Percentiles rank a stretch among this genome's conserved stretches.
These are phyloP conservation scores for Trichaptum fuscoviolaceum DNA, from an alignment of 768 basidiomycete genomes.

Conservation along the genomic window DNA sequence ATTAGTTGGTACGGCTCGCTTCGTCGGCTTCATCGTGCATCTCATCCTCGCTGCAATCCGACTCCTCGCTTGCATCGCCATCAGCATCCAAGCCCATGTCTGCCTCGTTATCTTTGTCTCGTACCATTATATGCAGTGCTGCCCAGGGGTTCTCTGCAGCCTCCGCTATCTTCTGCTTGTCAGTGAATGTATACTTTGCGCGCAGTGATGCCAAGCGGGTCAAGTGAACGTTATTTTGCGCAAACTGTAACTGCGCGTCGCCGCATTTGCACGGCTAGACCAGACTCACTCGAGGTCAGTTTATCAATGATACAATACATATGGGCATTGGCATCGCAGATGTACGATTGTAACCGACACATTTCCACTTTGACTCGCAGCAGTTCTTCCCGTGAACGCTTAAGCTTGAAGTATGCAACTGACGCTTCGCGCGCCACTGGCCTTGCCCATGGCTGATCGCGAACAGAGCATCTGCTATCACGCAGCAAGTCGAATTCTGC, in stretches of 20 bases:
- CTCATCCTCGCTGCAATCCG: too few species aligned
- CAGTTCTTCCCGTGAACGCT: constrained; percentile 14
- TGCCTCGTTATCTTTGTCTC: too few species aligned
- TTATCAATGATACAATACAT: neutral
- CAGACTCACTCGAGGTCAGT: neutral
- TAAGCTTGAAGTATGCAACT: constrained; percentile 17
- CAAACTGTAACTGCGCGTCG: neutral
- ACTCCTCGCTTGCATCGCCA: too few species aligned
- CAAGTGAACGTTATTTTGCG: neutral
- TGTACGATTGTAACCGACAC: constrained; percentile 11
- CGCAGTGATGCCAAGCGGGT: neutral
- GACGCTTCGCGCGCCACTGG: constrained; percentile 11
- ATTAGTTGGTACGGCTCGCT: too few species aligned
- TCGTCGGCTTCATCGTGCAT: too few species aligned
- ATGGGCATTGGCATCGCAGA: constrained; percentile 10
- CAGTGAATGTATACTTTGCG: too few species aligned
- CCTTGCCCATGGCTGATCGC: constrained; percentile 16
- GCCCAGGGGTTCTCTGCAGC: too few species aligned
- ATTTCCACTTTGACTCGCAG: constrained; percentile 18
- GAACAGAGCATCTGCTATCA: constrained; percentile 16
- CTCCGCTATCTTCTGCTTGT: too few species aligned
- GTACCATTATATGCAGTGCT: too few species aligned
- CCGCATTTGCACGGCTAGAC: neutral
- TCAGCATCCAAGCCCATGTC: too few species aligned
- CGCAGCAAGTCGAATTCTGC: constrained; percentile 20